Percentiles rank a stretch among this genome's conserved stretches.
Conservation (phyloP, 768 basidiomycete species). For the Macrolepiota fuliginosa region DNA sequence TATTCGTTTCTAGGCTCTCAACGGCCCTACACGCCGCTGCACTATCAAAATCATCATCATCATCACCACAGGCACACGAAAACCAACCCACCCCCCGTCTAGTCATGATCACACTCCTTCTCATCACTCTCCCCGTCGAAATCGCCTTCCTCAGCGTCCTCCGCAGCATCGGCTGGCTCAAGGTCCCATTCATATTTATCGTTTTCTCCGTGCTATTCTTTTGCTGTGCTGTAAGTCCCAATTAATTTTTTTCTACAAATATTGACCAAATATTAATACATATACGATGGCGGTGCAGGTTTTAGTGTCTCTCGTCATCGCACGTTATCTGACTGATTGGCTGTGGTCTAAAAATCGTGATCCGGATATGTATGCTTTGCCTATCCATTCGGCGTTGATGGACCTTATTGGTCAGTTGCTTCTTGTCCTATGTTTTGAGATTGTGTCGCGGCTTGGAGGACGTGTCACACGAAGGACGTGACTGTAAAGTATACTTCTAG, state of each 20-base stretch:
- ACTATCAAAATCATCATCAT: constrained; percentile 21
- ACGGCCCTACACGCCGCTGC: constrained; percentile 78
- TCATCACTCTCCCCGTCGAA: constrained; percentile 80
- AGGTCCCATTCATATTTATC: constrained; percentile 67
- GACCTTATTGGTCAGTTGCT: constrained; percentile 82
- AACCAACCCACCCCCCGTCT: constrained; percentile 40
- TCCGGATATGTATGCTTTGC: constrained; percentile 93
- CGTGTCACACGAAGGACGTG: constrained; percentile 24
- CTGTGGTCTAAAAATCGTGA: constrained; percentile 79
- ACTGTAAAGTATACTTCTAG: neutral
- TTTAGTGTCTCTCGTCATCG: constrained; percentile 63
- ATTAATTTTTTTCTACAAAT: constrained; percentile 8
- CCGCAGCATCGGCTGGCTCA: constrained; percentile 72
- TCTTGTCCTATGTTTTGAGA: constrained; percentile 72
- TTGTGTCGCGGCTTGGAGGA: constrained; percentile 49
- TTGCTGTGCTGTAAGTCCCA: constrained; percentile 65
- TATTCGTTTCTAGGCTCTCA: constrained; percentile 88
- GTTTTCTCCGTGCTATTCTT: constrained; percentile 67
- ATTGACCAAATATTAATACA: neutral
- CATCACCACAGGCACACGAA: constrained; percentile 27
- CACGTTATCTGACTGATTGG: constrained; percentile 63
- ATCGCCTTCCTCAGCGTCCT: constrained; percentile 70
- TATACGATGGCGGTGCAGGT: constrained; percentile 44
- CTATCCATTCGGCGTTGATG: constrained; percentile 86
- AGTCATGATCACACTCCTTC: constrained; percentile 66